A percentile compares a stretch with the other conserved stretches of the same genome.
phyloP scores from a whole-genome alignment of 495 filamentous ascomycete genomes.

The Penicillium mononematosum region DNA sequence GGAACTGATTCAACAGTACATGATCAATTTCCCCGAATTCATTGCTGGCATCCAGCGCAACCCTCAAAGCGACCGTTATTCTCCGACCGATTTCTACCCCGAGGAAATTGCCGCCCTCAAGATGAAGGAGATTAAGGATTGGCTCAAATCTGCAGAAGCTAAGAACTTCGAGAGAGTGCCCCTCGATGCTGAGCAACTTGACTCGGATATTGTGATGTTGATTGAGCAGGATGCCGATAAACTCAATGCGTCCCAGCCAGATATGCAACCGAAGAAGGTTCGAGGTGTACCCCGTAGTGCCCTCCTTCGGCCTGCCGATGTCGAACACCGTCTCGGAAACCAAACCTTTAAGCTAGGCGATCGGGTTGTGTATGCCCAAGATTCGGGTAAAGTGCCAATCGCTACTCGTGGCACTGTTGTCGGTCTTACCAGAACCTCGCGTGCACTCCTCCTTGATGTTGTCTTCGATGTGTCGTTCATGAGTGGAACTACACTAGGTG shows the following conservation, averaged over 20 bases:
- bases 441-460: slow-evolving; percentile 79
- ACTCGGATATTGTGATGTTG: slow-evolving; percentile 79
- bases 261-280: slow-evolving; percentile 58
- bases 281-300: slow-evolving; percentile 79
- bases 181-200: slow-evolving; percentile 91
- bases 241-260: slow-evolving; percentile 49
- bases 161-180: slow-evolving; percentile 92
- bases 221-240: slow-evolving; percentile 76
- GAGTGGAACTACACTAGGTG: slow-evolving; percentile 86
- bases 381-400: slow-evolving; percentile 92
- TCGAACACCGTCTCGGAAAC: slow-evolving; percentile 82
- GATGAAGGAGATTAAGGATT: slow-evolving; percentile 78
- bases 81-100: slow-evolving; percentile 84
- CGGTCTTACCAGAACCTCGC: slow-evolving; percentile 81
- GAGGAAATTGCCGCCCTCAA: slow-evolving; percentile 61
- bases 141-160: slow-evolving; percentile 86
- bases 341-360: slow-evolving; percentile 87
- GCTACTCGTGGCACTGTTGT: slow-evolving; percentile 88
- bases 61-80: slow-evolving; percentile 68
- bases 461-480: slow-evolving; percentile 95
- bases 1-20: slow-evolving; percentile 77
- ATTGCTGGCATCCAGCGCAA: slow-evolving; percentile 80
- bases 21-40: slow-evolving; percentile 92
- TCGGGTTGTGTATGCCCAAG: slow-evolving; percentile 87
- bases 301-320: slow-evolving; percentile 85